A percentile compares a stretch with the other conserved stretches of the same genome.
These are phyloP conservation scores for Lepiota venenata DNA, from an alignment of 768 basidiomycete species.

Conservation along the genomic window DNA sequence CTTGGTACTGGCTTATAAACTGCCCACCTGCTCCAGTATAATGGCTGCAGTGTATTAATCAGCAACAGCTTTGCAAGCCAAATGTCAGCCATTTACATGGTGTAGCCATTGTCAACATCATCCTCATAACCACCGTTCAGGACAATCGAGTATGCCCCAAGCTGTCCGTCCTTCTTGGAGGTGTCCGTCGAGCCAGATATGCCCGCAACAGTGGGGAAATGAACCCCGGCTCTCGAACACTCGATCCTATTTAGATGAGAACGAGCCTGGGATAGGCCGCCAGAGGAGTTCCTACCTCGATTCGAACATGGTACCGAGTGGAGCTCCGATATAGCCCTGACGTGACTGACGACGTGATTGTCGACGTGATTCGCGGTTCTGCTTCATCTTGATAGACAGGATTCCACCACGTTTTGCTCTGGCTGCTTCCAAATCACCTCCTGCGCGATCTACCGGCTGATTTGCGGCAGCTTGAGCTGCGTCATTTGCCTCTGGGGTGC, in stretches of 20 bases:
- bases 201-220: slow-evolving; percentile 27
- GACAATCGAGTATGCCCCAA: slow-evolving; percentile 39
- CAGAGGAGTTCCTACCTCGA: background rate
- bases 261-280: background rate
- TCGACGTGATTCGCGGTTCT: too few relatives aligned
- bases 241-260: slow-evolving; percentile 20
- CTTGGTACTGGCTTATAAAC: background rate
- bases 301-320: slow-evolving; percentile 8
- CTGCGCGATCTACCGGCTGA: background rate
- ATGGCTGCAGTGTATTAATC: slow-evolving; percentile 19
- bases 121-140: slow-evolving; percentile 39
- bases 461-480: background rate
- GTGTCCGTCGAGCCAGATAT: slow-evolving; percentile 25
- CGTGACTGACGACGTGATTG: background rate
- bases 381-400: background rate
- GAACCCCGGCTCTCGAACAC: slow-evolving; percentile 23
- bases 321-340: slow-evolving; percentile 5
- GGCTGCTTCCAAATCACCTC: background rate
- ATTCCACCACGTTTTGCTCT: background rate
- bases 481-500: background rate
- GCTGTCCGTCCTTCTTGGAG: background rate
- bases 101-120: slow-evolving; percentile 35
- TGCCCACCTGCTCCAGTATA: slow-evolving; percentile 40
- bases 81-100: slow-evolving; percentile 25
- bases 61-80: background rate